A percentile compares a stretch with the other conserved stretches of the same genome.
Conservation (phyloP, 2,329 filamentous ascomycete genomes). For the Rutstroemia sp. region DNA sequence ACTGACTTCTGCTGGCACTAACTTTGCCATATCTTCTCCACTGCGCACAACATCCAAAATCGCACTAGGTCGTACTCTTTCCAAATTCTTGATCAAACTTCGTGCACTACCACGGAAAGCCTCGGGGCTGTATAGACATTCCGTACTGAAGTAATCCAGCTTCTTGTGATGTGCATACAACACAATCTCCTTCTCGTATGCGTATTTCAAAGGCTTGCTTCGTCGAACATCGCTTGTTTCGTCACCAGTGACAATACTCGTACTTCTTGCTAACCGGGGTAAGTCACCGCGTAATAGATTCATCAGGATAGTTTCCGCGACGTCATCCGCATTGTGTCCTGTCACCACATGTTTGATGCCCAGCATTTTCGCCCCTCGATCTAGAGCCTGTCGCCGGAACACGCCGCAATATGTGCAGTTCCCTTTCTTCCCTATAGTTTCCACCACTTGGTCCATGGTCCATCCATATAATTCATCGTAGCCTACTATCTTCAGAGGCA, state of each 20-base stretch:
- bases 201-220: conserved; percentile 95
- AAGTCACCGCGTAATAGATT: conserved; percentile 88
- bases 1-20: conserved; percentile 59
- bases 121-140: conserved; percentile 97
- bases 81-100: conserved; percentile 88
- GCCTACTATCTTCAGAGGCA: conserved; percentile 85
- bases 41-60: conserved; percentile 92
- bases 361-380: conserved; percentile 81
- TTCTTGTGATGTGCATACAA: conserved; percentile 96
- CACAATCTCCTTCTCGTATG: conserved; percentile 98
- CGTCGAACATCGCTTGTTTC: conserved; percentile 82
- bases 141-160: conserved; percentile 95
- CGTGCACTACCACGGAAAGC: conserved; percentile 90
- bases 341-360: conserved; percentile 91
- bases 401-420: conserved; percentile 99
- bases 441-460: conserved; percentile 99
- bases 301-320: conserved; percentile 97
- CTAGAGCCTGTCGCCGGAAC: conserved; percentile 86
- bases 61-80: conserved; percentile 85
- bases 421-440: conserved; percentile 92
- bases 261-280: conserved; percentile 77
- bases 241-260: conserved; percentile 78
- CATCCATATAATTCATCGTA: conserved; percentile 94
- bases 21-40: conserved; percentile 88
- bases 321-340: conserved; percentile 94